Conservation (phyloP, 805 yeast species). For the Wickerhamiella hasegawae region DNA sequence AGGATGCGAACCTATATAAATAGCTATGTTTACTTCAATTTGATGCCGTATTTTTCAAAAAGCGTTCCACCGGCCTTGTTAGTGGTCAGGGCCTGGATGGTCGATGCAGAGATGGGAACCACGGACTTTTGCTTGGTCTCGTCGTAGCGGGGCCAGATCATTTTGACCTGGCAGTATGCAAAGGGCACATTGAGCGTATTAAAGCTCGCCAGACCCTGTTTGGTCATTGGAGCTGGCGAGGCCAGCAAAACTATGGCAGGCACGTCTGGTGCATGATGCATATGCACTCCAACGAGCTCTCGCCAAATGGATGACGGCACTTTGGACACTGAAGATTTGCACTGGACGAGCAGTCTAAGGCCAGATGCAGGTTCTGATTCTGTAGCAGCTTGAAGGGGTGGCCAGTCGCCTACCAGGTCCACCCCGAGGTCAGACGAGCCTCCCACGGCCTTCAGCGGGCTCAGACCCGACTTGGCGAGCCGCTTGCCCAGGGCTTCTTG, state of each 20-base stretch:
- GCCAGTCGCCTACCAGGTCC: slow-evolving; percentile 7
- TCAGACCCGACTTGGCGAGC: slow-evolving; percentile 3
- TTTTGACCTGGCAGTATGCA: slow-evolving; percentile 4
- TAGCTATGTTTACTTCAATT: not conserved
- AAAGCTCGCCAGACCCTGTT: slow-evolving; percentile 4
- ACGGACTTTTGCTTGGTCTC: not conserved
- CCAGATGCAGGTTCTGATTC: not conserved
- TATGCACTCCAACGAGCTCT: slow-evolving; percentile 6
- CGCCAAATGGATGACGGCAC: slow-evolving; percentile 7
- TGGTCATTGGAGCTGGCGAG: slow-evolving; percentile 7
- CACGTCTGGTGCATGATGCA: not conserved
- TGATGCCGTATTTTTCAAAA: not conserved
- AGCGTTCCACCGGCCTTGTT: slow-evolving; percentile 4
- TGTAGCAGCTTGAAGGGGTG: too few relatives aligned
- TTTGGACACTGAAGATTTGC: slow-evolving; percentile 8
- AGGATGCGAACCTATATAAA: too few relatives aligned
- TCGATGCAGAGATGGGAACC: not conserved
- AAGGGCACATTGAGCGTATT: slow-evolving; percentile 2
- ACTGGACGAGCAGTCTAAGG: slow-evolving; percentile 6
- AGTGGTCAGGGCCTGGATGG: not conserved
- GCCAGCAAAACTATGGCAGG: slow-evolving; percentile 6
- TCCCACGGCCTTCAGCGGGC: slow-evolving; percentile 2
- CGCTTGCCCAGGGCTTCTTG: slow-evolving; percentile 2
- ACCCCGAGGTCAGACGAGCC: slow-evolving; percentile 8
- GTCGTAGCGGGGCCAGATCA: not conserved